Evolutionary conservation across 495 filamentous ascomycete genomes (phyloP).

Genomic region (Penicillium malachiteum): DNA sequence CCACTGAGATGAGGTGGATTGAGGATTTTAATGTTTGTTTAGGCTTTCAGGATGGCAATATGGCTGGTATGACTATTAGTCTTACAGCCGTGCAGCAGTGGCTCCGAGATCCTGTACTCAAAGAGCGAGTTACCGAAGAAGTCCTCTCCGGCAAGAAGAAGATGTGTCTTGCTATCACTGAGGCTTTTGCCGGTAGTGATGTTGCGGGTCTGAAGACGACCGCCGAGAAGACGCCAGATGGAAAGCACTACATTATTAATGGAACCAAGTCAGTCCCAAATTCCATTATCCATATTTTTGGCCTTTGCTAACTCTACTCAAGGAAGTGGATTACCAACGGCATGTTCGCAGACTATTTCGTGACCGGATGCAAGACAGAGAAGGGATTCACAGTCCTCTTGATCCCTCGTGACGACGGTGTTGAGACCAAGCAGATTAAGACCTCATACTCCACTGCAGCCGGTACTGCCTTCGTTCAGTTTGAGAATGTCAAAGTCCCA

Average conservation of each 20-base stretch:
- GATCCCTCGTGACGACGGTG: slow-evolving; percentile 65
- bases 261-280: slow-evolving; percentile 62
- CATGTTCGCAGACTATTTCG: slow-evolving; percentile 80
- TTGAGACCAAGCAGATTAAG: slow-evolving; percentile 80
- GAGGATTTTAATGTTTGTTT: slow-evolving; percentile 8
- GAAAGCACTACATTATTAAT: slow-evolving; percentile 82
- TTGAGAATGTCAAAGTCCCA: slow-evolving; percentile 85
- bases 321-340: slow-evolving; percentile 93
- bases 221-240: slow-evolving; percentile 76
- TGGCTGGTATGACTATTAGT: slow-evolving; percentile 81
- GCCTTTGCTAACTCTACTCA: not conserved
- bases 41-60: slow-evolving; percentile 57
- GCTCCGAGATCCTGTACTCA: slow-evolving; percentile 64
- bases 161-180: slow-evolving; percentile 84
- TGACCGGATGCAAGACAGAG: slow-evolving; percentile 75
- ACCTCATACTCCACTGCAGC: slow-evolving; percentile 80
- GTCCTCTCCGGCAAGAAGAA: slow-evolving; percentile 80
- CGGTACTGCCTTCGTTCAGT: slow-evolving; percentile 78
- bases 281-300: not conserved
- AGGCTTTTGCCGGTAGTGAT: slow-evolving; percentile 87
- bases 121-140: slow-evolving; percentile 65
- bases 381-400: slow-evolving; percentile 81
- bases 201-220: slow-evolving; percentile 82
- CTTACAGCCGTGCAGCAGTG: slow-evolving; percentile 81
- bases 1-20: not conserved